Evolutionary conservation across 2,329 filamentous ascomycete genomes (phyloP).

Genomic region (Knufia fluminis): DNA sequence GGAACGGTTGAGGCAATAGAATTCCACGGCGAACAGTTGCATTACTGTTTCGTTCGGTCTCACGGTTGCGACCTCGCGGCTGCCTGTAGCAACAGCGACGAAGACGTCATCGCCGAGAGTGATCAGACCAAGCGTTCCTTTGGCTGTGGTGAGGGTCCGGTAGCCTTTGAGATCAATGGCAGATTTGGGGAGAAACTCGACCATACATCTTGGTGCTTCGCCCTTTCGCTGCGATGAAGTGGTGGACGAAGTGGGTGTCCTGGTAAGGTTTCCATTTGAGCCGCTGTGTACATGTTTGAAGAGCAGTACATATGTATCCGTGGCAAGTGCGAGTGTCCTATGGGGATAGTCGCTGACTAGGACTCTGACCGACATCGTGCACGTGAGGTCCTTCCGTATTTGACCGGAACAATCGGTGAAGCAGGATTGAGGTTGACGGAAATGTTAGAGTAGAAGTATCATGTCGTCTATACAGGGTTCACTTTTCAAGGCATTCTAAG

Average conservation of each 20-base stretch:
- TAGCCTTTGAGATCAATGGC: slow-evolving; percentile 65
- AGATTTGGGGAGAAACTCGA: slow-evolving; percentile 65
- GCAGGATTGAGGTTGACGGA: not conserved
- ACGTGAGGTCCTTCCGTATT: not conserved
- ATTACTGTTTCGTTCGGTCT: slow-evolving; percentile 83
- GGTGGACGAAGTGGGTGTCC: slow-evolving; percentile 24
- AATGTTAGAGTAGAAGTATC: not conserved
- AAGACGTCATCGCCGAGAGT: slow-evolving; percentile 79
- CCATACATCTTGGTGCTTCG: slow-evolving; percentile 61
- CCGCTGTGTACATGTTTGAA: slow-evolving; percentile 62
- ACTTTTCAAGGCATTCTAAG: not conserved
- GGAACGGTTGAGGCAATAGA: slow-evolving; percentile 75
- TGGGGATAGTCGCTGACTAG: slow-evolving; percentile 79
- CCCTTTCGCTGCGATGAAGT: slow-evolving; percentile 17
- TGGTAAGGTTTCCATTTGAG: slow-evolving; percentile 42
- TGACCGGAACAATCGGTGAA: not conserved
- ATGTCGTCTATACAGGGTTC: not conserved
- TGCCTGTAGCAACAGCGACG: slow-evolving; percentile 76
- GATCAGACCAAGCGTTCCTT: slow-evolving; percentile 82
- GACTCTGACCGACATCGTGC: slow-evolving; percentile 58
- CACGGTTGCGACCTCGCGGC: slow-evolving; percentile 68
- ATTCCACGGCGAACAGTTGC: slow-evolving; percentile 77
- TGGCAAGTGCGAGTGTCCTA: slow-evolving; percentile 78
- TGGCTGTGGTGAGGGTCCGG: slow-evolving; percentile 65
- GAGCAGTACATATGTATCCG: slow-evolving; percentile 68